These are phyloP conservation scores for Petunia axillaris DNA, from an alignment of 257 asterid species.

Conservation along the genomic window DNA sequence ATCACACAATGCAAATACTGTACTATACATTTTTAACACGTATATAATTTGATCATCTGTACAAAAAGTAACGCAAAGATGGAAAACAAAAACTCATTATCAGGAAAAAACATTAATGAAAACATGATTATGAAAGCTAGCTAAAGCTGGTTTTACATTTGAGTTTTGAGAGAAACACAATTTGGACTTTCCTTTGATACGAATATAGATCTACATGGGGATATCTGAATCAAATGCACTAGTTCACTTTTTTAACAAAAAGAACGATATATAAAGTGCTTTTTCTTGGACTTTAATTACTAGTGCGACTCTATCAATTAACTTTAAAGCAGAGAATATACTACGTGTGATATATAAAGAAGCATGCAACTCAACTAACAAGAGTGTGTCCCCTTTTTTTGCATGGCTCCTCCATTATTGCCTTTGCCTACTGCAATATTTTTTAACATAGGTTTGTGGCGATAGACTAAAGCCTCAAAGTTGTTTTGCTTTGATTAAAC, in stretches of 20 bases:
- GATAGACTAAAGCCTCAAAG: neutral
- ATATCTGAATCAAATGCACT: neutral
- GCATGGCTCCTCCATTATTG: conserved; percentile 1
- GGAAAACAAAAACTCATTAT: too few relatives aligned
- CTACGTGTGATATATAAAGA: neutral
- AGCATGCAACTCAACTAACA: conserved; percentile 5
- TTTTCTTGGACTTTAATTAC: conserved; percentile 9
- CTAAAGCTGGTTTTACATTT: too few relatives aligned
- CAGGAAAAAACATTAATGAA: too few relatives aligned
- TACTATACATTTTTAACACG: too few relatives aligned
- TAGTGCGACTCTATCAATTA: conserved; percentile 5
- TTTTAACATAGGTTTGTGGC: conserved; percentile 8
- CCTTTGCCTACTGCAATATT: neutral
- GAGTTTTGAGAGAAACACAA: too few relatives aligned
- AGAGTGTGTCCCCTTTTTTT: neutral
- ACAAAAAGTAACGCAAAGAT: too few relatives aligned
- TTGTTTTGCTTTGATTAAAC: conserved; percentile 16
- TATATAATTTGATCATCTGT: too few relatives aligned
- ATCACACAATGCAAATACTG: too few relatives aligned
- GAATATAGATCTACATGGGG: neutral
- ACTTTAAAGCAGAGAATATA: conserved; percentile 11
- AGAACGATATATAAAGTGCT: neutral
- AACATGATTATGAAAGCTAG: too few relatives aligned
- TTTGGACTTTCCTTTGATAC: neutral
- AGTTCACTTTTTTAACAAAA: neutral